phyloP scores from a whole-genome alignment of 148 eudicot genomes.

The Nepenthes mirabilis region DNA sequence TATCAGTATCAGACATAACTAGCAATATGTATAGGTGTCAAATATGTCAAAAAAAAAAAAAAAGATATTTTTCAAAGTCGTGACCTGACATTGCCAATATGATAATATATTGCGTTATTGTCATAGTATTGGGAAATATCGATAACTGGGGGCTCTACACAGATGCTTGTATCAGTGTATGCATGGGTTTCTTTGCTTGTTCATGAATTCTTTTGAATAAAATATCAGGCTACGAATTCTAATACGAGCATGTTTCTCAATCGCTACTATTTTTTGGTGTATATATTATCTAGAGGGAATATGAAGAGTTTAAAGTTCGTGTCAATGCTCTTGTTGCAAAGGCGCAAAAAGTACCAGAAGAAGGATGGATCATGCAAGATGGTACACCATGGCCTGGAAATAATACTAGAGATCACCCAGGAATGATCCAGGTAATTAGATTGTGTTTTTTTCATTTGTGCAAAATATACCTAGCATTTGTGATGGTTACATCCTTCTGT shows the following conservation, averaged over 20 bases:
- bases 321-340: conserved; percentile 11
- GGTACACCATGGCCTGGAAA: conserved; percentile 16
- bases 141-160: too few relatives aligned
- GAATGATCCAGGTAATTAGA: conserved; percentile 8
- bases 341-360: conserved; percentile 12
- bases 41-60: too few relatives aligned
- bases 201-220: not conserved
- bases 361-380: conserved; percentile 15
- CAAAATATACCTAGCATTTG: not conserved
- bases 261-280: not conserved
- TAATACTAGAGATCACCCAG: conserved; percentile 11
- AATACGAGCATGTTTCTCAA: not conserved
- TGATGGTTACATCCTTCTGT: not conserved
- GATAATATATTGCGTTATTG: too few relatives aligned
- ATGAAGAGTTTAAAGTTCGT: conserved; percentile 11
- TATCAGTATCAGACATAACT: too few relatives aligned
- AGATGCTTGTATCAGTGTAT: not conserved
- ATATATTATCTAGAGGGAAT: conserved; percentile 7
- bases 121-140: too few relatives aligned
- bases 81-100: too few relatives aligned
- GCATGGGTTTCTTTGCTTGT: not conserved
- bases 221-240: not conserved
- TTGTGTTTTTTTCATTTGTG: not conserved
- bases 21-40: too few relatives aligned
- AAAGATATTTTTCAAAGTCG: too few relatives aligned